Percentiles rank a stretch among this genome's conserved stretches.
Conservation (phyloP, 352 stramenopile species). For the Phytophthora cajani region DNA sequence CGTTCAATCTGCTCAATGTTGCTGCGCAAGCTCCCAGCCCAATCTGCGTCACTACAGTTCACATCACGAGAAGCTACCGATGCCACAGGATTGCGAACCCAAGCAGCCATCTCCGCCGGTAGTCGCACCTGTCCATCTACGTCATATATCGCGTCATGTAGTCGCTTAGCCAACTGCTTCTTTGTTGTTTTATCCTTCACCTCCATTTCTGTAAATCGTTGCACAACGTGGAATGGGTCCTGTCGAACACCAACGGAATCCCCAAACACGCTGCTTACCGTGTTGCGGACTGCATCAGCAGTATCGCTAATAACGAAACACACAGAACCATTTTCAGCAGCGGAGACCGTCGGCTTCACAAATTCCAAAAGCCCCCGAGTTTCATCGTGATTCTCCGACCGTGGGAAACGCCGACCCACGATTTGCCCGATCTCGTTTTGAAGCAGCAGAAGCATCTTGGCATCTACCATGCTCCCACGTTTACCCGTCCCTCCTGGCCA, state of each 20-base stretch:
- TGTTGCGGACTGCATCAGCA: background rate
- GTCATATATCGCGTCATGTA: background rate
- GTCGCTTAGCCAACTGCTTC: background rate
- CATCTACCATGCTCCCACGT: slow-evolving; percentile 3
- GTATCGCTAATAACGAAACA: background rate
- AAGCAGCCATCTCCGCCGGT: background rate
- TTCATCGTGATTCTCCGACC: background rate
- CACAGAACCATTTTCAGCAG: background rate
- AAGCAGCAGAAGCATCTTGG: slow-evolving; percentile 11
- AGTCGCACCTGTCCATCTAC: background rate
- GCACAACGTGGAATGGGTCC: background rate
- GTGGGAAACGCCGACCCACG: background rate
- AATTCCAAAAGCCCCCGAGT: background rate
- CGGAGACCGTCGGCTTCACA: background rate
- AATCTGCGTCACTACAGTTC: background rate
- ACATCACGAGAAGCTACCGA: background rate
- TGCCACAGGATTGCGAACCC: background rate
- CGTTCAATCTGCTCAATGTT: background rate
- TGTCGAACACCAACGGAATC: background rate
- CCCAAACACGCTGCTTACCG: background rate
- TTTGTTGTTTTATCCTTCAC: background rate
- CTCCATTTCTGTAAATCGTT: background rate
- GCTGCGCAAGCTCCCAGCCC: background rate
- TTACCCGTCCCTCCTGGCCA: background rate
- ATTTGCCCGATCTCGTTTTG: slow-evolving; percentile 15